phyloP scores from a whole-genome alignment of 768 basidiomycete species.

The Neoboletus magnificus region DNA sequence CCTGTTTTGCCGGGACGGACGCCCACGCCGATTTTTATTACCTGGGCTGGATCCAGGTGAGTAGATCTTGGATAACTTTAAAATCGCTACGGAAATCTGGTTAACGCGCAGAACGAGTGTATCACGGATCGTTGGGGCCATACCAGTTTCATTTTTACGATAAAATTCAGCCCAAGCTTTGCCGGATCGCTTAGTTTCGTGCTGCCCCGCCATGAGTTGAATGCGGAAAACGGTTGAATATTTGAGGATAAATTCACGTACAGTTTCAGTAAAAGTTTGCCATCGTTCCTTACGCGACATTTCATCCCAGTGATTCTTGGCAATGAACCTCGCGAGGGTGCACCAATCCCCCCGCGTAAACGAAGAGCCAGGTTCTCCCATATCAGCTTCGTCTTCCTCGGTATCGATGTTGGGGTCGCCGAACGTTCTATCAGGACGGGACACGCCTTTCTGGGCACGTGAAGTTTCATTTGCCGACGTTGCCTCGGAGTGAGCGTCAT shows the following conservation, averaged over 20 bases:
- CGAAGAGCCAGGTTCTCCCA: constrained; percentile 49
- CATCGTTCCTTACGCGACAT: constrained; percentile 48
- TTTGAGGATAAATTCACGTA: constrained; percentile 25
- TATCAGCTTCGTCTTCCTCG: constrained; percentile 35
- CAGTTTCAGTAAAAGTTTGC: constrained; percentile 50
- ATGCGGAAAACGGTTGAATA: neutral
- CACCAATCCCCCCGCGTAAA: constrained; percentile 64
- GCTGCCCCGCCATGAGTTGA: constrained; percentile 34
- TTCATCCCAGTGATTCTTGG: constrained; percentile 44
- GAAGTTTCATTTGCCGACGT: constrained; percentile 16
- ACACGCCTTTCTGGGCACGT: constrained; percentile 16
- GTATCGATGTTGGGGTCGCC: constrained; percentile 21
- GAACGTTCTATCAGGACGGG: constrained; percentile 20
- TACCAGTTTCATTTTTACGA: constrained; percentile 49
- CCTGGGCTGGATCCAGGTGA: constrained; percentile 8
- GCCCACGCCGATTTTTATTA: constrained; percentile 18
- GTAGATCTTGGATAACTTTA: constrained; percentile 29
- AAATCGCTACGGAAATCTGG: constrained; percentile 15
- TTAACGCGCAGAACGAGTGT: constrained; percentile 3
- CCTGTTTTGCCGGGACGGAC: constrained; percentile 23
- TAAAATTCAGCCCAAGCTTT: constrained; percentile 65
- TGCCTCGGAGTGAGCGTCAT: constrained; percentile 23
- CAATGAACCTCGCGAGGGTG: constrained; percentile 57
- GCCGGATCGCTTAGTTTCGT: constrained; percentile 43
- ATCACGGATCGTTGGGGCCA: constrained; percentile 13